Evolutionary conservation across 768 basidiomycete genomes (phyloP), one percentile per base, ranked within the genome.

Genomic region (Kockovaella imperatae): DNA sequence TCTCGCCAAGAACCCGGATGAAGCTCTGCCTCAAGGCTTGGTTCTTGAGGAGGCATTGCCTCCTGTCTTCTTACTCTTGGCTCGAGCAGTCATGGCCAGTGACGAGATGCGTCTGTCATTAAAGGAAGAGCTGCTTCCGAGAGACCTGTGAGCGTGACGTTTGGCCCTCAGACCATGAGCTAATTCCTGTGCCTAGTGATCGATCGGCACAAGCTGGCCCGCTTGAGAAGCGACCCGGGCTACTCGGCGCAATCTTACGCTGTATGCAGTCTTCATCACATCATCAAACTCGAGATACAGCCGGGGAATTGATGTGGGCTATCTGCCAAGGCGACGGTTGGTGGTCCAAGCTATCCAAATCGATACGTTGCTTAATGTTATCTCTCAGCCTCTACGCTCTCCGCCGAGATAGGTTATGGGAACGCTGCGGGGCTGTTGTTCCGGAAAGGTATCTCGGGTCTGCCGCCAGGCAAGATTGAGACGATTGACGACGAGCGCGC

Each of bases 361-460:
- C 20, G 42, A 44, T 11, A 25, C 8, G 24, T 7, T 2, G 15
- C 44, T 38, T 5, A 23, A 30, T 8, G 13, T 38, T 15, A 18
- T 8, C 40, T 5, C 47, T 5, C 62, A 82, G 88, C 85, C n/a
- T 75, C 78, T 4, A 78, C 76, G 0, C 74, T 97, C 14, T 79
- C 80, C n/a, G 77, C 80, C 3, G 79, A 84, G 35, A 78, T 95
- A 44, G 93, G 93, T 5, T 99, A 99, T 60, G 93, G 93, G 34
- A 90, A 90, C 66, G 88, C 90, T 34, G 88, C 90, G 0, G 95
- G 95, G 0, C 86, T 88, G 76, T 76, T 99, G 21, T 91, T 88
- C 74, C 82, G 85, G 66, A 91, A 89, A 64, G 90, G 89, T 14
- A 77, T 97, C 58, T 30, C 59, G 4, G 52, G 49, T 14, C 63